These are phyloP conservation scores for Cyclaneusma minus DNA, from an alignment of 2,329 filamentous ascomycete genomes.

Conservation along the genomic window DNA sequence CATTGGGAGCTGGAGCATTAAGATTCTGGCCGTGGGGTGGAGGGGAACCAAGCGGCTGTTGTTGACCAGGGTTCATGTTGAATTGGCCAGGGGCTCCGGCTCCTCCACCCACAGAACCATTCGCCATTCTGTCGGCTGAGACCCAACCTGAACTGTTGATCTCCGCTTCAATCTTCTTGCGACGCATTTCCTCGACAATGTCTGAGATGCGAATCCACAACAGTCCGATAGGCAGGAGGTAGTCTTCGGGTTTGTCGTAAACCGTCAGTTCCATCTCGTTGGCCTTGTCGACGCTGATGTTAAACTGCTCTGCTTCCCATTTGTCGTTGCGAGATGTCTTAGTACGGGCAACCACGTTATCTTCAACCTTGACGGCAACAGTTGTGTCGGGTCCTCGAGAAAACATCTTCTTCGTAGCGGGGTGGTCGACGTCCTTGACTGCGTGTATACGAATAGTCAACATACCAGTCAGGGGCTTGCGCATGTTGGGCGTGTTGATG, in stretches of 20 bases:
- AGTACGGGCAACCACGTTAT: conserved; percentile 78
- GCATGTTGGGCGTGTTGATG: conserved; percentile 83
- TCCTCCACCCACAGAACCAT: conserved; percentile 28
- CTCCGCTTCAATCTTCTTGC: conserved; percentile 93
- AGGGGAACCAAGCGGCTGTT: conserved; percentile 27
- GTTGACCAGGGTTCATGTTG: conserved; percentile 35
- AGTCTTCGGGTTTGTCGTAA: conserved; percentile 87
- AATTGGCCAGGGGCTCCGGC: conserved; percentile 33
- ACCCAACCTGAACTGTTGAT: conserved; percentile 94
- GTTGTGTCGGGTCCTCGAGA: conserved; percentile 87
- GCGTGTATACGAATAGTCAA: conserved; percentile 74
- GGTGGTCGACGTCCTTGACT: conserved; percentile 90
- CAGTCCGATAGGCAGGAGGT: conserved; percentile 83
- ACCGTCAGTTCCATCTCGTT: conserved; percentile 97
- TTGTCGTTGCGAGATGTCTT: conserved; percentile 71
- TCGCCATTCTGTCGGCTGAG: conserved; percentile 86
- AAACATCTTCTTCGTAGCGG: conserved; percentile 67
- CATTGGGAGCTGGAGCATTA: conserved; percentile 21
- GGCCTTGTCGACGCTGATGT: conserved; percentile 90
- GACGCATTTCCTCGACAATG: conserved; percentile 91
- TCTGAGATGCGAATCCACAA: conserved; percentile 95
- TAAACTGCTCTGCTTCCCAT: conserved; percentile 86
- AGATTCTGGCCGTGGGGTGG: conserved; percentile 19
- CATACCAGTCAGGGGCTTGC: conserved; percentile 89
- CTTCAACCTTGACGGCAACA: conserved; percentile 92